Percentiles rank a stretch among this genome's conserved stretches.
These are phyloP conservation scores for Atalantia buxifolia DNA, from an alignment of 345 rosid genomes.

Conservation along the genomic window DNA sequence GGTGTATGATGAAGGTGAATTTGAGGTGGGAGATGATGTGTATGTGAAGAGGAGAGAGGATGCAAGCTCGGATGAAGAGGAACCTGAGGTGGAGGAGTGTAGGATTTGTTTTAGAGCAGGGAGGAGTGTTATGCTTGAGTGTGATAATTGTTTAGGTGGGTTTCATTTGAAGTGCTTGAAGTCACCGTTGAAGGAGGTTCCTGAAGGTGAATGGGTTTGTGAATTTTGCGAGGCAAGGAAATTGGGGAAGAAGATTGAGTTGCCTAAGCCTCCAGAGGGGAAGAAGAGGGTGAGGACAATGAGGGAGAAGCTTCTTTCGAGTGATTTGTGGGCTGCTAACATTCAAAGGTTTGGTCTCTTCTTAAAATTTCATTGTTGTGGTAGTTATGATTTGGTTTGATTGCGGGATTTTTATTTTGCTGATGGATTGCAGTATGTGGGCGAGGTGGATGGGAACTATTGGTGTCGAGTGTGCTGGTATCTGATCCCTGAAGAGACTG, in stretches of 20 bases:
- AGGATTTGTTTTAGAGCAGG: constrained; percentile 68
- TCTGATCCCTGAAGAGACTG: constrained; percentile 88
- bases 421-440: constrained; percentile 56
- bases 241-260: constrained; percentile 42
- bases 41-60: constrained; percentile 88
- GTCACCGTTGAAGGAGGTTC: constrained; percentile 70
- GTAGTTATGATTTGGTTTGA: background rate
- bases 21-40: constrained; percentile 74
- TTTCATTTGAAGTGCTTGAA: constrained; percentile 90
- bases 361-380: background rate
- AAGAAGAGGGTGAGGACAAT: constrained; percentile 63
- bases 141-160: constrained; percentile 87
- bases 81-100: constrained; percentile 77
- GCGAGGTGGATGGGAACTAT: constrained; percentile 61
- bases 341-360: constrained; percentile 56
- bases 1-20: constrained; percentile 66
- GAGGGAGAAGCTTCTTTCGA: constrained; percentile 84
- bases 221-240: constrained; percentile 57
- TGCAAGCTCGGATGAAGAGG: constrained; percentile 58
- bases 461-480: constrained; percentile 84
- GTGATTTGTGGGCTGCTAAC: constrained; percentile 83
- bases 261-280: constrained; percentile 61
- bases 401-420: background rate
- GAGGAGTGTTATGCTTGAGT: constrained; percentile 69
- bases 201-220: constrained; percentile 93